Base-by-base conservation (phyloP, 345 rosid species). In the Boechera retrofracta region DNA sequence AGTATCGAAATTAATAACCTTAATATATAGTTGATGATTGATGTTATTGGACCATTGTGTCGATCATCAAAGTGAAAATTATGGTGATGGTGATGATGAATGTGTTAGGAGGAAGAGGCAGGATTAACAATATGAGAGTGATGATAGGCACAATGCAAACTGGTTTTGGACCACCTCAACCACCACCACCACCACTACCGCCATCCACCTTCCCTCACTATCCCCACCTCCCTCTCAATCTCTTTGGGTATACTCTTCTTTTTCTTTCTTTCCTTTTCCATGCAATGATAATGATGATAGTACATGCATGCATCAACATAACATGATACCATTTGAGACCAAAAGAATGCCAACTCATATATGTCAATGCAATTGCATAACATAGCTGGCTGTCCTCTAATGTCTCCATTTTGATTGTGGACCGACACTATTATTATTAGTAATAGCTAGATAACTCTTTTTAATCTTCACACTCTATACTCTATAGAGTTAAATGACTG, bases 181-280 rank as follows among this genome's bases (percentile, higher is more conserved):
- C 21, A 69, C 87, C 74, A 54, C 84, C 89, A 72, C 87, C 94
- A 39, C 84, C 92, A 54, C 84, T 88, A 72, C 87, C 94, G 36
- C 84, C 92, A 38, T 82, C 91, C 49, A 86, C 93, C 84, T 89
- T 88, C 86, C 87, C 96, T 81, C 97, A 90, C 76, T 92, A 90
- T 88, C 85, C 92, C 79, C 84, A 88, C 81, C 96, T 89, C 41
- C 89, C 97, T 63, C 88, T 82, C 61, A 90, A 88, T 90, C 79
- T 88, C 64, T 90, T 88, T 87, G 96, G 86, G 86, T 86, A 84
- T 9, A 49, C 59, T 53, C 70, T 48, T 54, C 42, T 9, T n/a
- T 21, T 32, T 57, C 28, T 16, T 4, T 33, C 3, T 31, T 18
- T 5, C 24, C 5, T 39, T 31, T 6, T 4, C 8, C 42, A 58